Conservation (phyloP, 1,284 basidiomycete genomes). For the Chiua sp. region DNA sequence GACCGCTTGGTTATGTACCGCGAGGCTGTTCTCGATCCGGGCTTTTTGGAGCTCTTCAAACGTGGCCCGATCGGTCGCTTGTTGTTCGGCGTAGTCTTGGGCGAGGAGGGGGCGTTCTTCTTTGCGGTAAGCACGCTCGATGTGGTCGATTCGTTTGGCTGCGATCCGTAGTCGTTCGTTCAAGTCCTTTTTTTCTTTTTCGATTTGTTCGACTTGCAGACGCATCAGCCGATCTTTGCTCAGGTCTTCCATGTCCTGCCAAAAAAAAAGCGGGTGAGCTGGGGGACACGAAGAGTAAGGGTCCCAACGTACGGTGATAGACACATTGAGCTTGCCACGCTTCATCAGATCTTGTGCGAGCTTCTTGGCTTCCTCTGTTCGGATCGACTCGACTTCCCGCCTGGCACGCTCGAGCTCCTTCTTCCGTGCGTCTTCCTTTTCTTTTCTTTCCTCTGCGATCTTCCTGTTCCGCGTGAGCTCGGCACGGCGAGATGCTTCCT, state of each 20-base stretch:
- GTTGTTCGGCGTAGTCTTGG: constrained; percentile 90
- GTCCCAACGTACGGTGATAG: constrained; percentile 70
- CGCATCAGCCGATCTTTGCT: constrained; percentile 91
- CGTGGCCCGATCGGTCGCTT: constrained; percentile 73
- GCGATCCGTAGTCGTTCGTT: constrained; percentile 85
- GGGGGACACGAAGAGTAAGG: no score
- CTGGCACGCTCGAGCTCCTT: constrained; percentile 82
- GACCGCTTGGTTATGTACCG: constrained; percentile 73
- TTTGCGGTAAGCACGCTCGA: constrained; percentile 95
- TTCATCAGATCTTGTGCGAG: constrained; percentile 88
- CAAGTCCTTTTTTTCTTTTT: constrained; percentile 96
- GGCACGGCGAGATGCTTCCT: constrained; percentile 83
- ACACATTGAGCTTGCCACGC: constrained; percentile 86
- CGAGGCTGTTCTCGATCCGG: constrained; percentile 64
- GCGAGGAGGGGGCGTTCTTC: constrained; percentile 90
- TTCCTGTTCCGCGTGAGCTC: constrained; percentile 75
- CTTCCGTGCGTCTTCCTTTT: constrained; percentile 72
- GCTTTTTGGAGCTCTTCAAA: constrained; percentile 72
- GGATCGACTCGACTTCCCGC: constrained; percentile 84
- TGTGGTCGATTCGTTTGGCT: constrained; percentile 92
- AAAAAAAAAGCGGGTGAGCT: not conserved
- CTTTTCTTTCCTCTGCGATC: constrained; percentile 72
- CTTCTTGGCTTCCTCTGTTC: constrained; percentile 88
- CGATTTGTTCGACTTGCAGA: constrained; percentile 93
- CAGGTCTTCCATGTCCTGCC: constrained; percentile 76